Conservation (phyloP, 352 stramenopile genomes). For the Phytophthora colocasiae region DNA sequence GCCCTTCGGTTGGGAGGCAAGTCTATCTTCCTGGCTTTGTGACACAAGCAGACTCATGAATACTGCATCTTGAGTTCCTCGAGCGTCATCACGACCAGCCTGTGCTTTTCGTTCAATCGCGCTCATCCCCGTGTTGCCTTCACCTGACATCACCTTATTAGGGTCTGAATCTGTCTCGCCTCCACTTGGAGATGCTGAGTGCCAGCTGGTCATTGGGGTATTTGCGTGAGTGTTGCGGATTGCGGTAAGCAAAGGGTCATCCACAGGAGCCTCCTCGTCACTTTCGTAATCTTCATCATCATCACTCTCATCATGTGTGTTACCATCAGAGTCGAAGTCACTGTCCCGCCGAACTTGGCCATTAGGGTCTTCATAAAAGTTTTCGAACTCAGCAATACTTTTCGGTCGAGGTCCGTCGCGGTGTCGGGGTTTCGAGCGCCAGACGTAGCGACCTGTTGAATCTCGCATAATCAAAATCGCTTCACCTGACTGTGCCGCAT, state of each 20-base stretch:
- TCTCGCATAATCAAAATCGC: constrained; percentile 84
- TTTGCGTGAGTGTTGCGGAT: constrained; percentile 68
- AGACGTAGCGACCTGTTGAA: constrained; percentile 78
- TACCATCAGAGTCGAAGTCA: constrained; percentile 34
- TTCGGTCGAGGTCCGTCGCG: constrained; percentile 58
- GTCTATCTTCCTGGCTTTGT: constrained; percentile 66
- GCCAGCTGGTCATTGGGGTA: constrained; percentile 80
- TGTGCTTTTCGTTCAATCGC: constrained; percentile 71
- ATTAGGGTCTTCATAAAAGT: constrained; percentile 52
- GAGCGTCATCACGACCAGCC: constrained; percentile 57
- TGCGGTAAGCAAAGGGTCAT: constrained; percentile 70
- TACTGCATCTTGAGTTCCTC: constrained; percentile 65
- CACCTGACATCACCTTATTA: constrained; percentile 50
- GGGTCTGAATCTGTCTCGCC: constrained; percentile 24
- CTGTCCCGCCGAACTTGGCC: constrained; percentile 17
- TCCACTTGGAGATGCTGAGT: constrained; percentile 31
- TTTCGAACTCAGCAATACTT: constrained; percentile 69
- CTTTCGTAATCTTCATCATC: constrained; percentile 44
- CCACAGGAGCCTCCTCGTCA: constrained; percentile 32
- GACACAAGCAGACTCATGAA: constrained; percentile 70
- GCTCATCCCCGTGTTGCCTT: constrained; percentile 82
- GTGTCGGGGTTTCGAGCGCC: constrained; percentile 78
- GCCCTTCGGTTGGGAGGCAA: constrained; percentile 34
- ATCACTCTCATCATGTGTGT: constrained; percentile 35
- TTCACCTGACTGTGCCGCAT: constrained; percentile 49